A percentile compares a stretch with the other conserved stretches of the same genome.
Evolutionary conservation across 1,139 yeast species (phyloP).

Genomic region (Spencermartinsiella ligniputridi): DNA sequence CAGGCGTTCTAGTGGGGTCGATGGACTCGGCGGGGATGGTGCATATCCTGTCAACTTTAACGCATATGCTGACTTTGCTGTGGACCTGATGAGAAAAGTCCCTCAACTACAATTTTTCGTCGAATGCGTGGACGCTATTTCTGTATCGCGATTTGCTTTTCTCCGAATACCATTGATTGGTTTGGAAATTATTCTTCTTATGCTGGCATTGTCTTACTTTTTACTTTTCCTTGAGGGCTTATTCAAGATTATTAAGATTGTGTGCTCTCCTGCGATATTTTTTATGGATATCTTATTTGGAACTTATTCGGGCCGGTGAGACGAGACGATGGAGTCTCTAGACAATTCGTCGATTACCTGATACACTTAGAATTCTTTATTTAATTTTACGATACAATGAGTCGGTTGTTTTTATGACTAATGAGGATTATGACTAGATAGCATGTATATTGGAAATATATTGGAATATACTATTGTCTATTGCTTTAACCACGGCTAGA

Average conservation of each 20-base stretch:
- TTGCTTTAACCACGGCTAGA: too few relatives aligned
- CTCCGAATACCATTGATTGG: conserved; percentile 15
- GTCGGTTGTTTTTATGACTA: too few relatives aligned
- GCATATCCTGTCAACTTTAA: neutral
- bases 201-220: conserved; percentile 16
- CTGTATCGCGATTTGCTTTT: conserved; percentile 4
- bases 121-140: conserved; percentile 3
- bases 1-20: neutral
- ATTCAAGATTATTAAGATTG: conserved; percentile 16
- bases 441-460: too few relatives aligned
- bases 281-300: conserved; percentile 15
- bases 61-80: conserved; percentile 3
- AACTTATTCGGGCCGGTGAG: too few relatives aligned
- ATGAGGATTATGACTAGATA: too few relatives aligned
- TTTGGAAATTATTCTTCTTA: conserved; percentile 15
- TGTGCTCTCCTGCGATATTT: conserved; percentile 21
- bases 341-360: too few relatives aligned
- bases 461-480: too few relatives aligned
- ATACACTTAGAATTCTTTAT: too few relatives aligned
- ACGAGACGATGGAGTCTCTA: too few relatives aligned
- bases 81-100: conserved; percentile 6
- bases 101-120: conserved; percentile 9
- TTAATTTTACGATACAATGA: too few relatives aligned
- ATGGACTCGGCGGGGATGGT: neutral
- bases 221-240: conserved; percentile 17